Conservation (phyloP, 2,329 filamentous ascomycete species). For the Acrocalymma vagum region DNA sequence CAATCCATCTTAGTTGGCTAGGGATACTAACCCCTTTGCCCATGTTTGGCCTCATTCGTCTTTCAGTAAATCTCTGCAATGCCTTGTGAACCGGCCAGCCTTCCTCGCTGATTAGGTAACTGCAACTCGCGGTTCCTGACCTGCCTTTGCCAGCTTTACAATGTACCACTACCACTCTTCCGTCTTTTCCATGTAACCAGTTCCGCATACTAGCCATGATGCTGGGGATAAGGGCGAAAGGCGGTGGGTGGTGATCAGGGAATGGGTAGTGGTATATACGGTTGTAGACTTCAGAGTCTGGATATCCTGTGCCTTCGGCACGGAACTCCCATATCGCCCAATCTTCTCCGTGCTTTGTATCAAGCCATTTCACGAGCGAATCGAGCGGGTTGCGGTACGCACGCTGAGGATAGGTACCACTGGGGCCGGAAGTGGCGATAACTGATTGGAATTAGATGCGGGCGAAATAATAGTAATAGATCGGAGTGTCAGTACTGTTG, state of each 20-base stretch:
- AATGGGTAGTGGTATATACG: slow-evolving; percentile 92
- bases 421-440: slow-evolving; percentile 83
- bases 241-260: slow-evolving; percentile 96
- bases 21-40: slow-evolving; percentile 92
- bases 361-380: slow-evolving; percentile 85
- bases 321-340: slow-evolving; percentile 99
- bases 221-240: slow-evolving; percentile 85
- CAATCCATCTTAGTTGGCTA: slow-evolving; percentile 86
- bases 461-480: slow-evolving; percentile 11
- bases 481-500: slow-evolving; percentile 64
- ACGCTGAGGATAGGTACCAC: slow-evolving; percentile 85
- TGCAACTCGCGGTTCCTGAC: slow-evolving; percentile 86
- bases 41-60: slow-evolving; percentile 89
- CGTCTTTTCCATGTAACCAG: slow-evolving; percentile 69
- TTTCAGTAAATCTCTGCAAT: slow-evolving; percentile 75
- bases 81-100: slow-evolving; percentile 73
- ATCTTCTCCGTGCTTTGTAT: slow-evolving; percentile 77
- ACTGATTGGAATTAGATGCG: slow-evolving; percentile 57
- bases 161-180: slow-evolving; percentile 86
- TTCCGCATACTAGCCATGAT: slow-evolving; percentile 93
- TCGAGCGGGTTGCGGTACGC: slow-evolving; percentile 95
- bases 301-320: slow-evolving; percentile 95
- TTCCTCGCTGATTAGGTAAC: slow-evolving; percentile 89
- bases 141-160: slow-evolving; percentile 97
- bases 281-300: slow-evolving; percentile 85